A percentile compares a stretch with the other conserved stretches of the same genome.
Evolutionary conservation across 1,284 basidiomycete genomes (phyloP).

Genomic region (Rhodotorula sp.): DNA sequence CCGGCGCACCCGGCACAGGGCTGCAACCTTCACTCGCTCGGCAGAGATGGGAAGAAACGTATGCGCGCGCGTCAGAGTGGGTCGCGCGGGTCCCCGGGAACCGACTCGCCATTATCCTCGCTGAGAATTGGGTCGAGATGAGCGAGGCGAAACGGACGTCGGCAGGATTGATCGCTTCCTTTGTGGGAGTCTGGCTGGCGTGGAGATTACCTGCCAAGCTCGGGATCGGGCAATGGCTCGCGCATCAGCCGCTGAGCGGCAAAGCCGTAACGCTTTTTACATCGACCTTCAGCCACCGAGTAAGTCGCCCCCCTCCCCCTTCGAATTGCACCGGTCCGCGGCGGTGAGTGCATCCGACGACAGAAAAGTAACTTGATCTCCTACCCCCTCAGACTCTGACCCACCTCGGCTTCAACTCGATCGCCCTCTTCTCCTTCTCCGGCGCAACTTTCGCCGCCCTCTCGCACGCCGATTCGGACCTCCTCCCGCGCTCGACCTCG

Average conservation of each 20-base stretch:
- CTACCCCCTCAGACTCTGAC: slow-evolving; percentile 5
- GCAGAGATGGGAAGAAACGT: slow-evolving; percentile 18
- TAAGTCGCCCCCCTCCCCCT: background rate
- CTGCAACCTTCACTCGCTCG: slow-evolving; percentile 13
- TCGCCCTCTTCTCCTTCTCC: slow-evolving; percentile 36
- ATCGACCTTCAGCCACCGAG: slow-evolving; percentile 35
- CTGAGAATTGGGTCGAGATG: slow-evolving; percentile 31
- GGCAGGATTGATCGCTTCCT: slow-evolving; percentile 22
- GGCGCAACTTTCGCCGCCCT: slow-evolving; percentile 12
- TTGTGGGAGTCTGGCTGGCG: slow-evolving; percentile 16
- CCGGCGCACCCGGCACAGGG: background rate
- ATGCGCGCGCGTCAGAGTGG: background rate
- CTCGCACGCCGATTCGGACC: slow-evolving; percentile 5
- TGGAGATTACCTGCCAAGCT: slow-evolving; percentile 24
- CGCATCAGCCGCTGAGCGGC: slow-evolving; percentile 26
- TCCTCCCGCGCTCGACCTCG: slow-evolving; percentile 33
- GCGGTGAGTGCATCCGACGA: too few species aligned
- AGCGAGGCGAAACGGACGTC: slow-evolving; percentile 33
- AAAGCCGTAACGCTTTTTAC: slow-evolving; percentile 30
- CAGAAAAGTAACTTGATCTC: background rate
- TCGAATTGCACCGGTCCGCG: too few species aligned
- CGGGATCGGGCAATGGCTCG: slow-evolving; percentile 12
- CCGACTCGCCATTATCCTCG: slow-evolving; percentile 27
- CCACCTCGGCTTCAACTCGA: slow-evolving; percentile 40
- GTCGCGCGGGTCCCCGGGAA: slow-evolving; percentile 1